Conservation (phyloP, 768 basidiomycete genomes). For the Kwoniella sp. region DNA sequence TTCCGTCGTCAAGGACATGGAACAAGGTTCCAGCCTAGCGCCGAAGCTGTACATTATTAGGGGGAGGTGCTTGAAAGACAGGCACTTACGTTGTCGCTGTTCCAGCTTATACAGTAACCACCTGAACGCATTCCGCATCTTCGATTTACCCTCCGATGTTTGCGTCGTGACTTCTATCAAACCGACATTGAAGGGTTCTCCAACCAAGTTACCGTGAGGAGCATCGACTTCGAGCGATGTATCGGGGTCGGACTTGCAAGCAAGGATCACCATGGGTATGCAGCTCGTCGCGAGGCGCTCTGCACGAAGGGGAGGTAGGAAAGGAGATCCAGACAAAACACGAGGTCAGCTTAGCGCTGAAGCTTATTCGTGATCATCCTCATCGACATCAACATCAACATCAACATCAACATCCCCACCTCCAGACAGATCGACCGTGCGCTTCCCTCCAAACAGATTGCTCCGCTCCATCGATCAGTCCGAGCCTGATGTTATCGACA, state of each 20-base stretch:
- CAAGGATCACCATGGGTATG: constrained; percentile 72
- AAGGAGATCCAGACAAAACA: constrained; percentile 16
- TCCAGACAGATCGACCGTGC: neutral
- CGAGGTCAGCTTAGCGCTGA: neutral
- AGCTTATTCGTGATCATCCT: neutral
- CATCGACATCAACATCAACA: neutral
- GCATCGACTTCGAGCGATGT: constrained; percentile 46
- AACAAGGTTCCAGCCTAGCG: neutral
- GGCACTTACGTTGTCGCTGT: constrained; percentile 40
- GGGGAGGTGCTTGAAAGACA: neutral
- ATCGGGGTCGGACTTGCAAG: constrained; percentile 79
- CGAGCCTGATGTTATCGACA: neutral
- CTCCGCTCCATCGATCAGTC: neutral
- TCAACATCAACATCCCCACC: neutral
- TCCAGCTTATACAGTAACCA: constrained; percentile 52
- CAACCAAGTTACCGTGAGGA: constrained; percentile 57
- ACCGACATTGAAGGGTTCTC: constrained; percentile 70
- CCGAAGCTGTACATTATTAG: neutral
- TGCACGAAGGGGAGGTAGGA: constrained; percentile 5
- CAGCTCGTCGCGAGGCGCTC: constrained; percentile 60
- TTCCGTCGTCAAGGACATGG: constrained; percentile 5
- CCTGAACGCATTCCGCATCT: constrained; percentile 63
- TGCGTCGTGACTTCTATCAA: constrained; percentile 71
- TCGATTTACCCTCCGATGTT: constrained; percentile 65
- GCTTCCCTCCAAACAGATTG: neutral